Percentiles rank a stretch among this genome's conserved stretches.
Evolutionary conservation across 1,284 basidiomycete species (phyloP).

Genomic region (Leccinum huronense): DNA sequence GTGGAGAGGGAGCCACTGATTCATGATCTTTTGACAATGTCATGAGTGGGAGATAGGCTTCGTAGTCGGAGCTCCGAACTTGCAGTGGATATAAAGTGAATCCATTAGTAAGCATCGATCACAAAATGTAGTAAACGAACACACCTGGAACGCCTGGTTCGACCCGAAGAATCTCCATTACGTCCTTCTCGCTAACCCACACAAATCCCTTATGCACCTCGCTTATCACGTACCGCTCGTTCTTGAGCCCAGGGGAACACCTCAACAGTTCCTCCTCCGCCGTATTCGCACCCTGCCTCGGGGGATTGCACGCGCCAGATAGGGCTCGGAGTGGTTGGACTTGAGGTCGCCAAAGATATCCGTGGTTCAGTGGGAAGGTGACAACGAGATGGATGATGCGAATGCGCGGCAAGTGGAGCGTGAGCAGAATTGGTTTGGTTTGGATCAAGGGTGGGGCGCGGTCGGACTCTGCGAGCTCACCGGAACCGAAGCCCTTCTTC

Average conservation of each 20-base stretch:
- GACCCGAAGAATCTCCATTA: conserved; percentile 78
- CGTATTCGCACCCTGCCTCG: conserved; percentile 62
- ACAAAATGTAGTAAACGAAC: too few relatives aligned
- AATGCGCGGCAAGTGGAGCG: conserved; percentile 86
- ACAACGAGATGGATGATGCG: conserved; percentile 90
- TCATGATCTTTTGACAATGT: too few relatives aligned
- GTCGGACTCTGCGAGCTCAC: conserved; percentile 41
- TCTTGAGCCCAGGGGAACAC: conserved; percentile 81
- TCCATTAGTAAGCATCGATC: too few relatives aligned
- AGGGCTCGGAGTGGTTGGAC: conserved; percentile 79
- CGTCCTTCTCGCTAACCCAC: conserved; percentile 59
- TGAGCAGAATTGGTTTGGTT: conserved; percentile 88
- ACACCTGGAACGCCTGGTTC: conserved; percentile 47
- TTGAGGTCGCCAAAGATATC: conserved; percentile 96
- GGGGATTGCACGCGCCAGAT: conserved; percentile 69
- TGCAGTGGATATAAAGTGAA: too few relatives aligned
- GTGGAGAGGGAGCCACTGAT: too few relatives aligned
- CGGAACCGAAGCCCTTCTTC: conserved; percentile 46
- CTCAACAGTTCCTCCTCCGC: conserved; percentile 76
- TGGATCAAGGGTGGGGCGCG: conserved; percentile 60
- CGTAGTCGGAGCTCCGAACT: too few relatives aligned
- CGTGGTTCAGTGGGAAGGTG: conserved; percentile 88
- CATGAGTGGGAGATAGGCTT: too few relatives aligned
- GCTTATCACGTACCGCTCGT: conserved; percentile 82
- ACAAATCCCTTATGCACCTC: conserved; percentile 78